Base-by-base conservation (phyloP, 2,329 filamentous ascomycete genomes). In the Neonectria punicea region DNA sequence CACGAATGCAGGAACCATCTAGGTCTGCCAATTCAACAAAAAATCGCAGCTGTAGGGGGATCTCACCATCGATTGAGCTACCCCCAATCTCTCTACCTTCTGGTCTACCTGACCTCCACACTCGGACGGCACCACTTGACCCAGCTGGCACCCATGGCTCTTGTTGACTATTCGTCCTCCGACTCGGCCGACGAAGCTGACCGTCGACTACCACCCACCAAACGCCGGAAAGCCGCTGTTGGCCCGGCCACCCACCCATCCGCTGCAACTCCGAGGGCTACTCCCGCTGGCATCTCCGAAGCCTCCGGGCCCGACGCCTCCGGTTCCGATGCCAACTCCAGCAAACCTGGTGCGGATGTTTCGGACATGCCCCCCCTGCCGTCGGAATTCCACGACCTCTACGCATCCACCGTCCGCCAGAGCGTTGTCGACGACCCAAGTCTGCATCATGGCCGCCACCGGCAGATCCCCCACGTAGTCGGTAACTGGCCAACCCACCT, bases 401-500 rank as follows among this genome's bases (percentile, higher is more conserved):
- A 99, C 80, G 92, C 94, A 30, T 91, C 92, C 11, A 92, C 90
- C 44, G 90, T 92, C 56, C 89, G 95, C 67, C 84, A 92, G 67
- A 93, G 92, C 79, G 90, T 91, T 44, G 85, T 84, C 72, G 96
- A 98, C 80, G 92, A 97, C 75, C 94, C 95, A 1, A 85, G 86
- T 65, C 84, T 98, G 63, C 96, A 99, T 78, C 92, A 91, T 34
- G 96, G 96, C 58, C 90, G 95, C 50, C 93, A 90, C 76, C 88
- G 96, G 46, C 87, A 91, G 62, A 92, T 89, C 53, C 94, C 95
- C 25, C 96, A 99, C 79, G 84, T 95, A 28, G 88, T 90, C 64
- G 96, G 96, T 65, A 93, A 94, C 78, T 99, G 96, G 96, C 93
- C 95, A 1, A 93, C 90, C 36, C 95, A 98, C 80, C 77, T 98